Conservation (phyloP, 768 basidiomycete species). For the Panus rudis region DNA sequence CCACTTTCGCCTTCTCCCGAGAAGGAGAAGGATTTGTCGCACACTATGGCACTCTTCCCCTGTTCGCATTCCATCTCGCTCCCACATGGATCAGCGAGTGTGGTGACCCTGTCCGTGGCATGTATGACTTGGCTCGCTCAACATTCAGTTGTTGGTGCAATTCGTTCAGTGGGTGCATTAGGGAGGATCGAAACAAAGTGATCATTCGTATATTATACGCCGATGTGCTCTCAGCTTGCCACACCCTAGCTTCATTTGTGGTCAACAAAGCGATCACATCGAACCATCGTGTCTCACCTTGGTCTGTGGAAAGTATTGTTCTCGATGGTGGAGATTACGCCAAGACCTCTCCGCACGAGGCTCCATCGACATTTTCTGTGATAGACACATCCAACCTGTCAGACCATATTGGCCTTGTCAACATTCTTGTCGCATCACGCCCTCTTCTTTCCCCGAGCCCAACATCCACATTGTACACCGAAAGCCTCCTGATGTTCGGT, state of each 20-base stretch:
- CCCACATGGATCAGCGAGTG: constrained; percentile 7
- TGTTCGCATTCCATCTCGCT: constrained; percentile 36
- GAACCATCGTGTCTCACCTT: constrained; percentile 2
- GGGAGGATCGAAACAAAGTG: background rate
- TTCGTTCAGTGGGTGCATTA: constrained; percentile 1
- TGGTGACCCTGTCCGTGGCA: background rate
- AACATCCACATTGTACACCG: constrained; percentile 10
- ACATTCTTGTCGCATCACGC: constrained; percentile 11
- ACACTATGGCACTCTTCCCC: constrained; percentile 39
- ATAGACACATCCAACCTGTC: constrained; percentile 19
- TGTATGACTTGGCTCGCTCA: background rate
- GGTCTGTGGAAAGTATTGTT: constrained; percentile 2
- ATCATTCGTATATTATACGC: constrained; percentile 11
- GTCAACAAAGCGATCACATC: background rate
- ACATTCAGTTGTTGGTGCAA: constrained; percentile 12
- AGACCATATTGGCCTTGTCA: constrained; percentile 17
- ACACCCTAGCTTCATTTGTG: constrained; percentile 1
- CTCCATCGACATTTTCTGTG: constrained; percentile 15
- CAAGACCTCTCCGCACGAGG: background rate
- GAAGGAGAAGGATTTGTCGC: constrained; percentile 32
- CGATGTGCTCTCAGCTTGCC: constrained; percentile 12
- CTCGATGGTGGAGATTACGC: constrained; percentile 11
- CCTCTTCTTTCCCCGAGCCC: constrained; percentile 11
- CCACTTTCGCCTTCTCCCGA: constrained; percentile 37
- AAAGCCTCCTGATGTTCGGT: constrained; percentile 13